phyloP scores from a whole-genome alignment of 2,329 filamentous ascomycete genomes.

The Claviceps digitariae region DNA sequence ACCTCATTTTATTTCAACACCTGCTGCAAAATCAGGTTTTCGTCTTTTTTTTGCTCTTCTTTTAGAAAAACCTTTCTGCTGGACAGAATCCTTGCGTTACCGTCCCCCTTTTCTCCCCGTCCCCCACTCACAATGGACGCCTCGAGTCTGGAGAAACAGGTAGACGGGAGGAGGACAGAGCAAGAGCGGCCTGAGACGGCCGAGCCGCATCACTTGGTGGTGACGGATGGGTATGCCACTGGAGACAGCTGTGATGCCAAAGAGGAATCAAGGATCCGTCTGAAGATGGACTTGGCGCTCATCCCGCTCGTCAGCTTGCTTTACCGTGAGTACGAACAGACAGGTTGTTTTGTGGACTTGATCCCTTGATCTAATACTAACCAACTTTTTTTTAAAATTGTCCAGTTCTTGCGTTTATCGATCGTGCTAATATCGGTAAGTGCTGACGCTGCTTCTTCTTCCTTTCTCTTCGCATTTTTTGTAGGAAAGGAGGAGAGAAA shows the following conservation, averaged over 20 bases:
- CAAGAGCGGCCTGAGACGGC: background rate
- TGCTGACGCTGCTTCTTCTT: background rate
- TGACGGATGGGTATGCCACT: background rate
- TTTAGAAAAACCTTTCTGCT: background rate
- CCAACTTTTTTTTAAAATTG: too few species aligned
- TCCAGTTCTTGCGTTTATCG: conserved; percentile 39
- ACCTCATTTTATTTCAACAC: too few species aligned
- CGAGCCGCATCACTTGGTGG: background rate
- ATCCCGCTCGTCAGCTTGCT: conserved; percentile 50
- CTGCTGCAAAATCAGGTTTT: background rate
- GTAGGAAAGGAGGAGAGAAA: too few species aligned
- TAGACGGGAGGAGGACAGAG: background rate
- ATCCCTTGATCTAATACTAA: too few species aligned
- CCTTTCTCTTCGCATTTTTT: too few species aligned
- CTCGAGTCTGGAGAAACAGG: background rate
- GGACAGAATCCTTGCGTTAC: background rate
- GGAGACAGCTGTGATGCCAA: conserved; percentile 31
- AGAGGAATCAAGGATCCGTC: conserved; percentile 41
- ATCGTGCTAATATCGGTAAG: conserved; percentile 51
- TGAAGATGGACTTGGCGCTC: conserved; percentile 51
- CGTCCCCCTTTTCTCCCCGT: too few species aligned
- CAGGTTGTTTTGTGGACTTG: background rate
- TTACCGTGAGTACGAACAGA: conserved; percentile 29
- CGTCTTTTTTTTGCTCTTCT: background rate
- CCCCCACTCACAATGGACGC: background rate